Evolutionary conservation across 805 yeast species (phyloP), one percentile per base, ranked within the genome.

Genomic region (Candida stauntonica): DNA sequence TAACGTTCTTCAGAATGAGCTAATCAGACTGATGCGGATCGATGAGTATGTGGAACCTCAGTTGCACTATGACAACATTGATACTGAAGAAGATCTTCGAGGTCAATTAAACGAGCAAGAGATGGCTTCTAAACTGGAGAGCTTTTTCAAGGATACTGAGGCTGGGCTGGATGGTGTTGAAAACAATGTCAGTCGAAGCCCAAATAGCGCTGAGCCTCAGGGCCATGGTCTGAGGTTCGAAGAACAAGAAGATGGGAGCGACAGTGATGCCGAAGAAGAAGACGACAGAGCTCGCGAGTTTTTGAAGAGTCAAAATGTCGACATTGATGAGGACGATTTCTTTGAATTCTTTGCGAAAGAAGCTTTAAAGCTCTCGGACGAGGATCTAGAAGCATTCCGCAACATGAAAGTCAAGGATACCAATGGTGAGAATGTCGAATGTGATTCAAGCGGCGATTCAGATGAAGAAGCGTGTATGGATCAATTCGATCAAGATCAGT

Each of bases 241-340:
- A 28, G 37, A 7, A 35, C 24, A 18, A 3, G 35, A 30, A 5
- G 39, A 36, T 11, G 14, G 23, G 5, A 36, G 16, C 12, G 23
- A 21, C 13, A 19, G 17, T 8, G 44, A 27, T 2, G 45, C 51
- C 8, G 51, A 45, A 8, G 52, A 53, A 7, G 47, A 45, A 5
- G 58, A 61, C 26, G 49, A 49, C 11, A 52, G 50, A 24, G 63
- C 58, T 0, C 36, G 46, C 23, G 45, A 54, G 16, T 61, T 59
- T 27, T 53, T 67, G 29, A 40, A 52, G n/a, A 31, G 50, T 1
- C 66, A 64, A 35, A 61, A 61, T 9, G 54, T 67, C 14, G 73
- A 65, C 37, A 73, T 79, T 7, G 77, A 75, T 49, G 85, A 79
- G 47, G 86, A 80, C 52, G 86, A 81, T 50, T 81, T 81, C 51